A percentile compares a stretch with the other conserved stretches of the same genome.
phyloP scores from a whole-genome alignment of 2,329 filamentous ascomycete species.

The Thermothelomyces thermophilus region DNA sequence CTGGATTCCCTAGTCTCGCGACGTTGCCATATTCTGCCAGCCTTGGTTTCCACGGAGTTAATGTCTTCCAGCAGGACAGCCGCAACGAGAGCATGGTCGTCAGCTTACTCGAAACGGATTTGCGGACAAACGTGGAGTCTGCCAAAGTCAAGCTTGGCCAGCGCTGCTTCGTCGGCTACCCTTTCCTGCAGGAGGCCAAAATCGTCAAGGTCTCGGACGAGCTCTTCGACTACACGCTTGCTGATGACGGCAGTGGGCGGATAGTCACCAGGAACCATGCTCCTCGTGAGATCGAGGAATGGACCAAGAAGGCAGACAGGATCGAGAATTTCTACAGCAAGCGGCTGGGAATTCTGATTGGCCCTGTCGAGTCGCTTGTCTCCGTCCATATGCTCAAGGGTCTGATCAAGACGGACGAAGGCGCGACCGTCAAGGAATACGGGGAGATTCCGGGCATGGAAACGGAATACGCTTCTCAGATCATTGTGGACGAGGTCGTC shows the following conservation, averaged over 20 bases:
- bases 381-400: conserved; percentile 94
- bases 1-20: conserved; percentile 86
- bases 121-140: conserved; percentile 60
- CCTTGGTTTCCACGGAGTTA: conserved; percentile 82
- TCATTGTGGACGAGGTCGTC: conserved; percentile 80
- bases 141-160: conserved; percentile 78
- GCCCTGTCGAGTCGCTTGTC: conserved; percentile 79
- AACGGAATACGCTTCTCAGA: conserved; percentile 84
- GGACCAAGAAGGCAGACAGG: conserved; percentile 72
- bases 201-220: conserved; percentile 86
- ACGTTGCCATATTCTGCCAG: conserved; percentile 77
- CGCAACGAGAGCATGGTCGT: conserved; percentile 95
- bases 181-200: conserved; percentile 91
- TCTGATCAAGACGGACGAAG: conserved; percentile 81
- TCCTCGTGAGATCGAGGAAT: conserved; percentile 71
- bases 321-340: conserved; percentile 88
- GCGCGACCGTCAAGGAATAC: conserved; percentile 89
- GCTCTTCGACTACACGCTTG: conserved; percentile 77
- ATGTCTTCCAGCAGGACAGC: conserved; percentile 92
- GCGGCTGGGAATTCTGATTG: conserved; percentile 79
- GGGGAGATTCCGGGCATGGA: conserved; percentile 78
- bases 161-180: conserved; percentile 85
- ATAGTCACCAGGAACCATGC: conserved; percentile 65
- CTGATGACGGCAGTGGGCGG: conserved; percentile 54
- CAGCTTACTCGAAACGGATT: conserved; percentile 69